A percentile compares a stretch with the other conserved stretches of the same genome.
These are phyloP conservation scores for Hydnum rufescens DNA, from an alignment of 768 basidiomycete species.

Conservation along the genomic window DNA sequence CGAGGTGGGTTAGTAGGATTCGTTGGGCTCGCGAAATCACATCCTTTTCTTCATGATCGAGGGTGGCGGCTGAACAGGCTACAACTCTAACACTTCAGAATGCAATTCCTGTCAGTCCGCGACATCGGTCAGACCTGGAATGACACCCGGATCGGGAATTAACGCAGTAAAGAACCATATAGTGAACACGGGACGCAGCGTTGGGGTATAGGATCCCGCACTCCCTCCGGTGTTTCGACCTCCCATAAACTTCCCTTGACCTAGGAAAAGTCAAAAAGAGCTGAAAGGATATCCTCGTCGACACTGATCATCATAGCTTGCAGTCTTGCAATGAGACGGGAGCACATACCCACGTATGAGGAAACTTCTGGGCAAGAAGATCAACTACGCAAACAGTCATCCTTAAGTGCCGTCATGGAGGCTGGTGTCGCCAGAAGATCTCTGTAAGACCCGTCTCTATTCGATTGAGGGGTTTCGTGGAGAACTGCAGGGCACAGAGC, in stretches of 20 bases:
- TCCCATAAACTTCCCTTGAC: slow-evolving; percentile 87
- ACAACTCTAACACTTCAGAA: no score
- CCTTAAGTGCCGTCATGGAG: slow-evolving; percentile 63
- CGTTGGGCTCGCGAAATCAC: no score
- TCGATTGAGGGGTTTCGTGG: slow-evolving; percentile 78
- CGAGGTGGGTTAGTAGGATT: background rate
- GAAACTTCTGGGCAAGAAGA: slow-evolving; percentile 3
- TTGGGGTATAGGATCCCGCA: slow-evolving; percentile 21
- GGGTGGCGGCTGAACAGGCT: slow-evolving; percentile 76
- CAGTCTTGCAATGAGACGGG: slow-evolving; percentile 84
- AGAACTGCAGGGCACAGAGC: slow-evolving; percentile 86
- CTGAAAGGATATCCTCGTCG: slow-evolving; percentile 86
- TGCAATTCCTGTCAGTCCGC: no score
- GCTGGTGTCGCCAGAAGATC: slow-evolving; percentile 68
- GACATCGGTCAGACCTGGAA: no score
- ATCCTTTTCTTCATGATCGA: slow-evolving; percentile 99
- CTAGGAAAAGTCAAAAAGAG: slow-evolving; percentile 78
- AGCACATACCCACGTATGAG: slow-evolving; percentile 33
- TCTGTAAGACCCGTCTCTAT: slow-evolving; percentile 55
- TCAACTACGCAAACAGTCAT: slow-evolving; percentile 23
- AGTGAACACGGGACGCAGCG: no score
- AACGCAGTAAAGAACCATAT: no score
- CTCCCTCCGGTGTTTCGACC: slow-evolving; percentile 50
- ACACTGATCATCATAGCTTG: slow-evolving; percentile 93
- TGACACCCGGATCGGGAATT: no score